phyloP scores from a whole-genome alignment of 441 rosid genomes.

The Breynia disticha region DNA sequence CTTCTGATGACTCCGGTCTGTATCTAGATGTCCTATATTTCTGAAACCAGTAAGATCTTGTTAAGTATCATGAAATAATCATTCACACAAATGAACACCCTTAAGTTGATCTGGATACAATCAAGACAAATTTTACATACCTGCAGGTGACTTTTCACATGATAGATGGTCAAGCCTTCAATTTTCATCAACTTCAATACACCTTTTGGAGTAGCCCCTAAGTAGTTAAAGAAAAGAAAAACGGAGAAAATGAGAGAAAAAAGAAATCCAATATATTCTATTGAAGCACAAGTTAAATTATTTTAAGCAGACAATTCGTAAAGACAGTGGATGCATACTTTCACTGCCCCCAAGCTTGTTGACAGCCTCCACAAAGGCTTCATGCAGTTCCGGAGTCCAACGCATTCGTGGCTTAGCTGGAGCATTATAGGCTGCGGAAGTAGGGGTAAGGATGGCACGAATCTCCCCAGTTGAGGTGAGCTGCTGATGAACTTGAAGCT shows the following conservation, averaged over 20 bases:
- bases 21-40: constrained; percentile 89
- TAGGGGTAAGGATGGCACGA: constrained; percentile 33
- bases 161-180: constrained; percentile 84
- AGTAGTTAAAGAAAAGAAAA: constrained; percentile 2
- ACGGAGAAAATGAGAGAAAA: constrained; percentile 7
- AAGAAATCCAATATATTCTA: constrained; percentile 13
- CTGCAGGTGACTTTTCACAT: constrained; percentile 95
- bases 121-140: constrained; percentile 22
- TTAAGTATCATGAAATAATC: constrained; percentile 4
- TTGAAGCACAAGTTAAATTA: constrained; percentile 11
- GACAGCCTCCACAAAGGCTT: constrained; percentile 89
- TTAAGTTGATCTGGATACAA: constrained; percentile 3
- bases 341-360: constrained; percentile 89
- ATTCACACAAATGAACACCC: not conserved
- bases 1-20: constrained; percentile 67
- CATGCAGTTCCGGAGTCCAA: constrained; percentile 94
- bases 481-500: constrained; percentile 31
- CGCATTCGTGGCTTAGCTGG: constrained; percentile 83
- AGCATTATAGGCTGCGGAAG: constrained; percentile 47
- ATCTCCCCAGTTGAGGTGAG: constrained; percentile 43
- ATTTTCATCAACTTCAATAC: constrained; percentile 88
- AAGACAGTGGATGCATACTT: constrained; percentile 34
- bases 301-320: not conserved
- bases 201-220: constrained; percentile 93
- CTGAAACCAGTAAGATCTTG: constrained; percentile 25